Conservation (phyloP, 306 rosid species). For the Rubus parviflorus region DNA sequence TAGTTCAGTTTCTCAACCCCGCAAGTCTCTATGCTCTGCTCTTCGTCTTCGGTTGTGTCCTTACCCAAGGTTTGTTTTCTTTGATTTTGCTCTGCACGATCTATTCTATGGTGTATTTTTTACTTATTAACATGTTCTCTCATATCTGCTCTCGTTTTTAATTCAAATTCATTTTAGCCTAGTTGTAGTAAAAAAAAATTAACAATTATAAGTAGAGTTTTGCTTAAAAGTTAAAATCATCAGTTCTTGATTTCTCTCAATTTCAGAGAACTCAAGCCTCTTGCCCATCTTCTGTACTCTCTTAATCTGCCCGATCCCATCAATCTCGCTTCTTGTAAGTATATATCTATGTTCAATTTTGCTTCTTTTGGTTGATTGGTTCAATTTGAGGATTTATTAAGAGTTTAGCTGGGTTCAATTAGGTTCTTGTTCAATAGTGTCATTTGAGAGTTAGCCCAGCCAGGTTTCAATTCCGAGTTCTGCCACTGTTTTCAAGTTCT, state of each 20-base stretch:
- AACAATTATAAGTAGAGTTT: no score
- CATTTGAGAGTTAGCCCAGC: neutral
- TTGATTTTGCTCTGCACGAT: no score
- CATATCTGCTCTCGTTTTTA: neutral
- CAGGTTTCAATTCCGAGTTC: no score
- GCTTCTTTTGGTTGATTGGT: neutral
- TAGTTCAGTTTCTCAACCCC: no score
- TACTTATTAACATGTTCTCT: neutral
- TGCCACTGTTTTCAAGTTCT: no score
- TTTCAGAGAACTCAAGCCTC: no score
- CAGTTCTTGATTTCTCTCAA: no score
- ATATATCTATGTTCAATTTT: neutral
- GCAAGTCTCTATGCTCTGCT: neutral
- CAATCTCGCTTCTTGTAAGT: neutral
- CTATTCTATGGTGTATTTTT: no score
- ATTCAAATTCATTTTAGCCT: neutral
- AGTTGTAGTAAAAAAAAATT: no score
- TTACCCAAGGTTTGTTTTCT: neutral
- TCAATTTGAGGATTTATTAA: neutral
- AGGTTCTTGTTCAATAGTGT: neutral
- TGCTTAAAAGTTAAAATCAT: no score
- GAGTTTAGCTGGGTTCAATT: neutral
- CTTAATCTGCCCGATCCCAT: neutral
- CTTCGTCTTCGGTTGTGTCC: neutral
- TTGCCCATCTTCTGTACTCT: no score